Base-by-base conservation (phyloP, 371 early-diverging fungal genomes). In the Lichtheimia ornata region DNA sequence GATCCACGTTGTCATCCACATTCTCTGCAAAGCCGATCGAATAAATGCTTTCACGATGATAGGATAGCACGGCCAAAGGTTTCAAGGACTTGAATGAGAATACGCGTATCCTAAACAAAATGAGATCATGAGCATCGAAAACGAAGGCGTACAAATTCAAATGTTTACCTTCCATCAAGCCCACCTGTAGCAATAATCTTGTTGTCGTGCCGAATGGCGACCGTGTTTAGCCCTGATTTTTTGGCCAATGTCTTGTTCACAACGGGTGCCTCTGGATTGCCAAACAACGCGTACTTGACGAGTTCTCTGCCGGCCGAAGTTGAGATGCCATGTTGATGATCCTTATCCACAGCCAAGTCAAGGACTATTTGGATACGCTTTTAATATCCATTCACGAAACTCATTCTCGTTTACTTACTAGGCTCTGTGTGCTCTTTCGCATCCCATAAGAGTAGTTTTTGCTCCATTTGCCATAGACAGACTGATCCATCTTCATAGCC, bases 111-210 rank as follows among this genome's bases (percentile, higher is more conserved):
- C 84, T 83, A 61, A 20, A 53, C 53, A 11, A 14, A 40, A 58
- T n/a, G 5, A 13, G 24, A 22, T 20, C 15, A 17, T 24, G 15
- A 45, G 27, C 14, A 54, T 6, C 28, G 35, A 18, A 53, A 25
- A 15, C 25, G 9, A 49, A 20, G 45, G 35, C 5, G 9, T 22
- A 15, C 14, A n/a, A 11, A 54, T 17, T 13, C 44, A 24, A 13
- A 40, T 7, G 15, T 25, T 55, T 69, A 80, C 84, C 66, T 79
- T 53, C 73, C 73, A 65, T 84, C 84, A 63, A 71, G 79, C n/a
- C 84, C 84, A 20, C 72, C 84, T 0, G 79, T 74, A n/a, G 77
- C 82, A 59, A 81, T 65, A 51, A 84, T 75, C 60, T 78, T 81
- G 27, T 71, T 71, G 59, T 84, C 84, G 52, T 62, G 52, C 27